These are phyloP conservation scores for Candolleomyces eurysporus DNA, from an alignment of 768 basidiomycete genomes.

Conservation along the genomic window DNA sequence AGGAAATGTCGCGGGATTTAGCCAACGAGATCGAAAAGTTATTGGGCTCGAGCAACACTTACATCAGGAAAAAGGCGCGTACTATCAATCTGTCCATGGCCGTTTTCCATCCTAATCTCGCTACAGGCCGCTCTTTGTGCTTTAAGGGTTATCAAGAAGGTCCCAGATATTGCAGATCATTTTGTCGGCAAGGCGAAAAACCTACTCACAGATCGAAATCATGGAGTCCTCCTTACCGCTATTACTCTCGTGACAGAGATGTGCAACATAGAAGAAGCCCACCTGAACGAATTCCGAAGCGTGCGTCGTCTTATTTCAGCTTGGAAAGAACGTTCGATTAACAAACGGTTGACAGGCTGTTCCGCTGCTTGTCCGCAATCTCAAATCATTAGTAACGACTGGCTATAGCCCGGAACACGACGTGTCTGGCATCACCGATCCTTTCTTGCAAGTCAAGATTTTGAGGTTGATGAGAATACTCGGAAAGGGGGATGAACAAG, in stretches of 20 bases:
- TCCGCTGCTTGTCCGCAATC: constrained; percentile 87
- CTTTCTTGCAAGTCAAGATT: constrained; percentile 92
- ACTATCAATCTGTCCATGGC: not conserved
- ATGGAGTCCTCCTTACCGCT: constrained; percentile 91
- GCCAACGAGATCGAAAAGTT: constrained; percentile 98
- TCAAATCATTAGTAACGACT: constrained; percentile 92
- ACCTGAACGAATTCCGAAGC: constrained; percentile 85
- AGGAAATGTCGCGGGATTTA: constrained; percentile 99
- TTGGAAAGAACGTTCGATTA: not conserved
- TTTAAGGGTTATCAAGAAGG: constrained; percentile 89
- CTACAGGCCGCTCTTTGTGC: constrained; percentile 91
- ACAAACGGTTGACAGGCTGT: constrained; percentile 60
- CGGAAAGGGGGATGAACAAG: constrained; percentile 78
- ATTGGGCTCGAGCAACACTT: constrained; percentile 94
- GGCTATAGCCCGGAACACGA: constrained; percentile 99
- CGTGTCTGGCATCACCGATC: constrained; percentile 98
- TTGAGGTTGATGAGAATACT: constrained; percentile 86
- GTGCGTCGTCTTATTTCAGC: constrained; percentile 43
- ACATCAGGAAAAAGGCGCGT: constrained; percentile 95
- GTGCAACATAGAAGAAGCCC: constrained; percentile 73
- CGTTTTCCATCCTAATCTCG: constrained; percentile 8
- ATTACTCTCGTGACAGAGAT: constrained; percentile 95
- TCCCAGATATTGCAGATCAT: constrained; percentile 93
- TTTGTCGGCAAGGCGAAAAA: constrained; percentile 86
- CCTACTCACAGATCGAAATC: constrained; percentile 92